A percentile compares a stretch with the other conserved stretches of the same genome.
These are phyloP conservation scores for Thamnidium elegans DNA, from an alignment of 192 early-diverging fungal species.

Conservation along the genomic window DNA sequence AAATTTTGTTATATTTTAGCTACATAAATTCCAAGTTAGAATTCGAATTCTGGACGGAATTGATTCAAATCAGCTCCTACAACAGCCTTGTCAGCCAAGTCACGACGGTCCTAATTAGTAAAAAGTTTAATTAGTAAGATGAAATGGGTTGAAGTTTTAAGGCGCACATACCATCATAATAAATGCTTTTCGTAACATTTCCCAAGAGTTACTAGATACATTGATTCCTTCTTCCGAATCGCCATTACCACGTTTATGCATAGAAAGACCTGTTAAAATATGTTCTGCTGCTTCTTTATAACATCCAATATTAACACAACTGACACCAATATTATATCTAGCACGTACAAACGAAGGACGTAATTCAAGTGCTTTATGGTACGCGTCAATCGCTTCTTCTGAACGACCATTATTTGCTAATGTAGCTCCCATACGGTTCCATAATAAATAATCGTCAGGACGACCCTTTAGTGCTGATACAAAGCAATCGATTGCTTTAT, in stretches of 20 bases:
- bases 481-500: conserved; percentile 98
- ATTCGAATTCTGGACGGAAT: conserved; percentile 62
- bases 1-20: too few species aligned
- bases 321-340: conserved; percentile 95
- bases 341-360: conserved; percentile 96
- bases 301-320: conserved; percentile 93
- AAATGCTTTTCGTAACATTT: conserved; percentile 59
- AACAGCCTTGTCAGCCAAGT: conserved; percentile 54
- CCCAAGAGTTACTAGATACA: conserved; percentile 63
- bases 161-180: conserved; percentile 48
- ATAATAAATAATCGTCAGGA: conserved; percentile 89
- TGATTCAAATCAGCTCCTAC: conserved; percentile 50
- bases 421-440: conserved; percentile 98
- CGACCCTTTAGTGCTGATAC: conserved; percentile 83
- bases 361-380: conserved; percentile 90
- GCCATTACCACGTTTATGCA: conserved; percentile 28
- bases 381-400: conserved; percentile 89
- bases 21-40: conserved; percentile 34
- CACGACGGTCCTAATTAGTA: conserved; percentile 48
- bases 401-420: conserved; percentile 84
- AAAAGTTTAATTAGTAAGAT: not conserved
- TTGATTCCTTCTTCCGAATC: conserved; percentile 49
- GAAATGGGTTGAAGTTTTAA: not conserved
- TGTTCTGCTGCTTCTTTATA: conserved; percentile 95
- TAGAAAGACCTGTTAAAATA: conserved; percentile 80